A percentile compares a stretch with the other conserved stretches of the same genome.
These are phyloP conservation scores for Arabidopsis arenosa DNA, from an alignment of 345 rosid species.

Conservation along the genomic window DNA sequence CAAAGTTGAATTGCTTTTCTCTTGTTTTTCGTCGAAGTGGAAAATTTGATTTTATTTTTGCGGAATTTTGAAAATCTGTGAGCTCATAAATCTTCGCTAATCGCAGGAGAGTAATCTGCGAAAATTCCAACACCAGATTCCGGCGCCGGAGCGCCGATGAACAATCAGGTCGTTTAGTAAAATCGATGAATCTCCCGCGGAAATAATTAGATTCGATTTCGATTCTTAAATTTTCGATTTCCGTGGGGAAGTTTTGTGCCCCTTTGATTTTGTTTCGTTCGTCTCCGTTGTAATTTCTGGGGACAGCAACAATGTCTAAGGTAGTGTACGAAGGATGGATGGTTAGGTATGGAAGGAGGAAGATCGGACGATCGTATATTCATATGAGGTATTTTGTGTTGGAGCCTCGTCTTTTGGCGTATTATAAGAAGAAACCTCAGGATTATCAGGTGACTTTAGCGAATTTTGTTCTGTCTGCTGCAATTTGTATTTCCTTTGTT, in stretches of 20 bases:
- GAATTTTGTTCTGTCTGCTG: too few species aligned
- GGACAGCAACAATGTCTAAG: slow-evolving; percentile 59
- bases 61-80: slow-evolving; percentile 20
- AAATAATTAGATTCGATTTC: slow-evolving; percentile 23
- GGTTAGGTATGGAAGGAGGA: slow-evolving; percentile 98
- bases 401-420: slow-evolving; percentile 88
- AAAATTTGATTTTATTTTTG: not conserved
- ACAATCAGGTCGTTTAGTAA: slow-evolving; percentile 28
- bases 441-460: slow-evolving; percentile 70
- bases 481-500: too few species aligned
- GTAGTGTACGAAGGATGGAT: slow-evolving; percentile 99
- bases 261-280: slow-evolving; percentile 14
- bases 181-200: slow-evolving; percentile 35
- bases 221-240: slow-evolving; percentile 18
- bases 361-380: slow-evolving; percentile 92
- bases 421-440: slow-evolving; percentile 94
- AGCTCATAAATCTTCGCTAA: slow-evolving; percentile 35
- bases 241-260: not conserved
- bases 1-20: slow-evolving; percentile 39
- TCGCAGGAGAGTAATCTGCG: slow-evolving; percentile 10
- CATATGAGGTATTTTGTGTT: slow-evolving; percentile 97
- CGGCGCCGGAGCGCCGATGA: slow-evolving; percentile 46
- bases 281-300: not conserved
- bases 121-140: slow-evolving; percentile 25
- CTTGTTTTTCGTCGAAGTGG: slow-evolving; percentile 21